Conservation (phyloP, 2,329 filamentous ascomycete species). For the Seiridium cupressi region DNA sequence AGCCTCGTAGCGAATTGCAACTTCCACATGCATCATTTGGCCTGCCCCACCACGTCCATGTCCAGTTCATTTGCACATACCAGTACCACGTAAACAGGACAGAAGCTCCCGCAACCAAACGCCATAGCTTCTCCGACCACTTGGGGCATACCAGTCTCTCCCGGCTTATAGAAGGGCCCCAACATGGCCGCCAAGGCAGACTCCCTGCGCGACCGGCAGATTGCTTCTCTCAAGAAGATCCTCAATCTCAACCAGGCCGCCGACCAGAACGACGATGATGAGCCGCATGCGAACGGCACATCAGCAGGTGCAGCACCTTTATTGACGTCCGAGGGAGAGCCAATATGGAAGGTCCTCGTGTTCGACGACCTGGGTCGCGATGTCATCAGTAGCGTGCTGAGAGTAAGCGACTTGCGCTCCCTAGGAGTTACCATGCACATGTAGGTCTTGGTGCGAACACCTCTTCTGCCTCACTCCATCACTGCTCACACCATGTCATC, state of each 20-base stretch:
- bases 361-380: slow-evolving; percentile 91
- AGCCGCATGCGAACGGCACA: slow-evolving; percentile 61
- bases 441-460: slow-evolving; percentile 44
- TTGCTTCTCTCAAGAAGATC: slow-evolving; percentile 87
- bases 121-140: not conserved
- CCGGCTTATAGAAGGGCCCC: not conserved
- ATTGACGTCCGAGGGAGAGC: slow-evolving; percentile 81
- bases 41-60: not conserved
- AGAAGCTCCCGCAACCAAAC: not conserved
- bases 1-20: no score
- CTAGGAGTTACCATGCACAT: slow-evolving; percentile 98
- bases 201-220: slow-evolving; percentile 30
- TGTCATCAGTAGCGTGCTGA: slow-evolving; percentile 93
- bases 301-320: slow-evolving; percentile 73
- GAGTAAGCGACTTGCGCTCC: slow-evolving; percentile 86
- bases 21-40: not conserved
- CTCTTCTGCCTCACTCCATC: not conserved
- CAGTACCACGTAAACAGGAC: not conserved
- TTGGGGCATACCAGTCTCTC: no score
- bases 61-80: not conserved
- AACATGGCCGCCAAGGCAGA: slow-evolving; percentile 23
- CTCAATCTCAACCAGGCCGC: slow-evolving; percentile 85
- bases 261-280: slow-evolving; percentile 59
- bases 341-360: slow-evolving; percentile 96
- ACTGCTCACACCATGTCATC: slow-evolving; percentile 18